Evolutionary conservation across 192 early-diverging fungal species (phyloP), one percentile per base, ranked within the genome.

Genomic region (Coemansia sp.): DNA sequence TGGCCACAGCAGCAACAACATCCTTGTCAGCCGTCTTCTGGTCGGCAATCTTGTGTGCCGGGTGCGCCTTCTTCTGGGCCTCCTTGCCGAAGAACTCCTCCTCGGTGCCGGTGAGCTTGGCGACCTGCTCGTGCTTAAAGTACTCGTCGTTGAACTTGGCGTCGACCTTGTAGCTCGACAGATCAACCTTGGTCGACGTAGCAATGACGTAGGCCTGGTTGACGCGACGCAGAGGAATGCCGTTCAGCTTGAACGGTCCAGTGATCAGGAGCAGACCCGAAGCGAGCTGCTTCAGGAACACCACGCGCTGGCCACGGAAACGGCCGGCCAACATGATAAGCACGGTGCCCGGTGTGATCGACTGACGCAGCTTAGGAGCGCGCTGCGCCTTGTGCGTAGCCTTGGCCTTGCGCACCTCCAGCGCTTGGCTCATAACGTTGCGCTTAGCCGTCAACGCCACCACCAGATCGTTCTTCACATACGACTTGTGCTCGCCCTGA

Each of bases 181-280:
- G 56, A 73, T 99, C 94, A 59, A 99, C 73, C 88, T 96, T 98
- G 88, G 97, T 98, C 72, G 97, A 98, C 75, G 96, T 99, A 73
- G 96, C 96, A 81, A 98, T 91, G 71, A 94, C 97, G 85, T 96
- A 99, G 66, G 96, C 94, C 88, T 97, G 95, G 92, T 97, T 94
- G 76, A 99, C 94, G 54, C 97, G 92, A 65, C 92, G 87, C 62
- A 99, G 85, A 41, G 97, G 97, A 60, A 99, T 93, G 72, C 97
- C 97, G 90, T 99, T 99, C 85, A 96, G 77, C 87, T 93, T 93
- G 90, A 92, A 94, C 61, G 97, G 97, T 47, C 97, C 97, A 61
- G 95, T 93, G 62, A 99, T 92, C 64, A 99, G 87, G 57, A 99
- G 85, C 64, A 99, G 88, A 66, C 97, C 97, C 70, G 92, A 91